Evolutionary conservation across 2,329 filamentous ascomycete genomes (phyloP), one percentile per base, ranked within the genome.

Genomic region (Phaeophleospora eucalypticola): DNA sequence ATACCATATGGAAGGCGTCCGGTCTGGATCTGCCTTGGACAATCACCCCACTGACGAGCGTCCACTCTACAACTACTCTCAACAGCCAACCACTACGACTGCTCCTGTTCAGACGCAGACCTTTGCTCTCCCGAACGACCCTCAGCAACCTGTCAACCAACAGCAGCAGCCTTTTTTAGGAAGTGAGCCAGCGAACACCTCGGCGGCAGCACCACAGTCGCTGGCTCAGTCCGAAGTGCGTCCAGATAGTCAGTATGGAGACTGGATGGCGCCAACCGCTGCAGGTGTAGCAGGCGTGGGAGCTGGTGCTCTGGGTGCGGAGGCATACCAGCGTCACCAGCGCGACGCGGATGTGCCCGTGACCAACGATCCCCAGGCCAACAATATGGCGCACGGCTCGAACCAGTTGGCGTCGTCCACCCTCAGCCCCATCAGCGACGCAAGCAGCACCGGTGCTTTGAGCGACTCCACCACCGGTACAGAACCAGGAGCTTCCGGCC

Each of bases 211-310:
- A 17, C 51, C 40, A 12, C 35, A 45, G 35, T 44, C 49, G 46
- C 47, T 52, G 42, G 39, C 52, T 52, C 46, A 55, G 43, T 41
- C 49, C 53, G 52, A 14, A n/a, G 33, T n/a, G 12, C 33, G 17
- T 14, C 33, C 33, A 4, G 17, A 35, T 16, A 37, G 49, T 37
- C 67, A 48, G 18, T 65, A 70, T 42, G 73, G 73, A 14, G 69
- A 75, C 21, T 82, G 78, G 77, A 74, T 81, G 67, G 73, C 69
- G 17, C 74, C 75, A 27, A 69, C 68, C n/a, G 72, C 70, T 10
- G 63, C 52, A 4, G 66, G 62, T 32, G 63, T 56, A 16, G 73
- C 67, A 8, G 71, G 70, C 27, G 68, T 58, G 24, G 71, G 71
- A 36, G 71, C 68, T 21, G 70, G 69, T 6, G 60, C 49, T 8